Evolutionary conservation across 2,329 filamentous ascomycete species (phyloP).

Genomic region (Aspergillus felis): DNA sequence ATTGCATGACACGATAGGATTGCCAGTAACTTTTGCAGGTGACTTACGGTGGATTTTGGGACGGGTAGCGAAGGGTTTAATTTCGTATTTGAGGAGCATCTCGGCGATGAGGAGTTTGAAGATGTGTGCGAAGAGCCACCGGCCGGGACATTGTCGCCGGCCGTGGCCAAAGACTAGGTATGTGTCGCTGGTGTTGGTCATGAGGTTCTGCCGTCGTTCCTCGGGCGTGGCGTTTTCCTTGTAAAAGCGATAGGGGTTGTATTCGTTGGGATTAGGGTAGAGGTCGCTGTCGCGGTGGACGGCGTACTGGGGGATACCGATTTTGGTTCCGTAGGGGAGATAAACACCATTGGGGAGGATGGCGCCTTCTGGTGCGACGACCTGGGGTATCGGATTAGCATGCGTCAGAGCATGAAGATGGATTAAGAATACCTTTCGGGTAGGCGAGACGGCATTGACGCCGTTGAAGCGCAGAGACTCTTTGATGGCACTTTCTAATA

Average conservation of each 20-base stretch:
- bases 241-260: conserved; percentile 12
- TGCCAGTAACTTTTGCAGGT: no score
- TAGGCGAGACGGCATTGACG: conserved; percentile 12
- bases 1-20: no score
- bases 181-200: conserved; percentile 10
- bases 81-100: conserved; percentile 13
- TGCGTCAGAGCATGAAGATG: neutral
- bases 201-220: conserved; percentile 2
- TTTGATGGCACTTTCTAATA: conserved; percentile 12
- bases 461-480: conserved; percentile 12
- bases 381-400: neutral
- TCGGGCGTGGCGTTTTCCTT: neutral
- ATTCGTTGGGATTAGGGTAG: conserved; percentile 8
- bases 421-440: conserved; percentile 1
- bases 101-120: conserved; percentile 10
- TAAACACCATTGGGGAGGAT: conserved; percentile 6
- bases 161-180: conserved; percentile 14
- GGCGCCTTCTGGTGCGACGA: conserved; percentile 7
- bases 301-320: conserved; percentile 13
- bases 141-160: conserved; percentile 12
- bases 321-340: conserved; percentile 11
- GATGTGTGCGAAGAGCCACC: conserved; percentile 11
- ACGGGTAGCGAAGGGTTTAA: conserved; percentile 6
- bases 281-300: conserved; percentile 12
- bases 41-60: conserved; percentile 9